Base-by-base conservation (phyloP, 495 filamentous ascomycete genomes). In the Penicillium fimorum region DNA sequence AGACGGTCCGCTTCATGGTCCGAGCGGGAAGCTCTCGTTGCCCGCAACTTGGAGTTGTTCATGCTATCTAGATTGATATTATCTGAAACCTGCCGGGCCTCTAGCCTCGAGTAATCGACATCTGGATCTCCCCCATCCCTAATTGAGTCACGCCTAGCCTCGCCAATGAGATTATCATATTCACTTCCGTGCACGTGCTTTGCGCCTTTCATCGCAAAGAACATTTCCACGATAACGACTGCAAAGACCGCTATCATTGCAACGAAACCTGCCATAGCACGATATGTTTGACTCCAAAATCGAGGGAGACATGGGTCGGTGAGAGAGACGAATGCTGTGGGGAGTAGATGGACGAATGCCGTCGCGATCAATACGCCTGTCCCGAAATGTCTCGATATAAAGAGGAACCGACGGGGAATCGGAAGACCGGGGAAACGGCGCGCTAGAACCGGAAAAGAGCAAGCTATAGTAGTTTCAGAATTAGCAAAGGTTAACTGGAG, bases 281-380 rank as follows among this genome's bases (percentile, higher is more conserved):
- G 81, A 67, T 91, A 95, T 25, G 79, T 79, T 43, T 83, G 62
- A 62, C 81, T 92, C 81, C 89, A 93, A 59, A 87, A 84, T 18
- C 71, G 66, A 30, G 90, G 88, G 1, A 95, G 85, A 66, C 90
- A 95, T 44, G 87, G 84, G 62, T 93, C 87, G 20, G 86, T 90
- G 32, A 95, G 77, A 8, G 90, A 93, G 38, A 81, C 71, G 67
- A 93, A 93, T 32, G 90, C 90, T 3, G 89, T 93, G 11, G 90
- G 90, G 5, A 95, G 86, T 41, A 86, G 69, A 69, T 94, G 90
- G 25, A 94, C 90, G 65, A 95, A 95, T 42, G 90, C 90, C n/a
- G 90, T 92, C 18, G 90, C 89, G 57, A 94, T 88, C 30, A 95
- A 73, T 9, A 95, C 90, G 22, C 90, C 90, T 5, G 90, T 94